Conservation (phyloP, 208 protist genomes). For the Blechomonas ayalai region DNA sequence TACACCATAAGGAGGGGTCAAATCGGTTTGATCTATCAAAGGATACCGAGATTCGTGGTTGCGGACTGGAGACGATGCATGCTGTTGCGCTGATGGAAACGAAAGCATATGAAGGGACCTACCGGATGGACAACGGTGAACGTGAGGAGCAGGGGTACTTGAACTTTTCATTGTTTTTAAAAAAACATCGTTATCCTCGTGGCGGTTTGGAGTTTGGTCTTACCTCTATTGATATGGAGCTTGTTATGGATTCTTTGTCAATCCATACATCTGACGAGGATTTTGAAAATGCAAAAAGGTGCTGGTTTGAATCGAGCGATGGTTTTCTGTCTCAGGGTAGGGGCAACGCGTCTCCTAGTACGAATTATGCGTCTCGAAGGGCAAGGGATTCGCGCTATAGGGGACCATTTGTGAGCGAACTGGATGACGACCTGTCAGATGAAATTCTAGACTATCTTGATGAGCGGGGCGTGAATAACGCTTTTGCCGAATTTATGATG, state of each 20-base stretch:
- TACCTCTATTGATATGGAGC: slow-evolving; percentile 83
- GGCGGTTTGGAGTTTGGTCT: slow-evolving; percentile 71
- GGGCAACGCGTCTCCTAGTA: neutral
- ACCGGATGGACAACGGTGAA: slow-evolving; percentile 83
- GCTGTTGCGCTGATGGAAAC: slow-evolving; percentile 59
- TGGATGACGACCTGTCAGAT: slow-evolving; percentile 84
- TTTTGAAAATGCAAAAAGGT: slow-evolving; percentile 34
- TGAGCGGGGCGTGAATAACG: slow-evolving; percentile 80
- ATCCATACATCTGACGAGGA: slow-evolving; percentile 52
- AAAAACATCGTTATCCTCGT: slow-evolving; percentile 40
- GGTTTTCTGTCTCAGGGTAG: neutral
- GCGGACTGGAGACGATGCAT: slow-evolving; percentile 60
- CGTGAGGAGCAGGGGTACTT: slow-evolving; percentile 81
- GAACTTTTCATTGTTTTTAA: slow-evolving; percentile 72
- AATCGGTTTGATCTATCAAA: slow-evolving; percentile 77
- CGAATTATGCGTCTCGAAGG: slow-evolving; percentile 16
- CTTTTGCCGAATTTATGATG: slow-evolving; percentile 85
- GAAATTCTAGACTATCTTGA: slow-evolving; percentile 84
- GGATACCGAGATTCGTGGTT: slow-evolving; percentile 47
- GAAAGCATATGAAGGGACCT: slow-evolving; percentile 77
- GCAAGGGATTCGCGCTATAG: slow-evolving; percentile 33
- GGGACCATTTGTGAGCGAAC: slow-evolving; percentile 77
- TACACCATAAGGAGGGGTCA: slow-evolving; percentile 33
- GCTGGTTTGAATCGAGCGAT: slow-evolving; percentile 1
- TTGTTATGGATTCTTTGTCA: slow-evolving; percentile 76